Percentiles rank a stretch among this genome's conserved stretches.
Conservation (phyloP, 768 basidiomycete genomes). For the Strobilomyces confusus region DNA sequence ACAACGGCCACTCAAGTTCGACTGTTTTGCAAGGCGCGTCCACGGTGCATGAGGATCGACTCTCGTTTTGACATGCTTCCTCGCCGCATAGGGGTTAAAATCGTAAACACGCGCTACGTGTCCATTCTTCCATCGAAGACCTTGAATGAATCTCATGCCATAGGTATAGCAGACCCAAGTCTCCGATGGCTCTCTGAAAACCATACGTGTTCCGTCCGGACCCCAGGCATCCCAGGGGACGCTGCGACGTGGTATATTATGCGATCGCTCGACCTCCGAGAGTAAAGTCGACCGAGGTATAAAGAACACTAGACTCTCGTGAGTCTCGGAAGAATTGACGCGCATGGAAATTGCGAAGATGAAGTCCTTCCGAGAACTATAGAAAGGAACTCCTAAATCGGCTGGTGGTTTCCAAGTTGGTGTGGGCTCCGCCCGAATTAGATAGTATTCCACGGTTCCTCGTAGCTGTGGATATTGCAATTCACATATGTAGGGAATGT, state of each 20-base stretch:
- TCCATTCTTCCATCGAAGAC: constrained; percentile 19
- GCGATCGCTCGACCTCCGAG: constrained; percentile 18
- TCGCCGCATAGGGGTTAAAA: constrained; percentile 29
- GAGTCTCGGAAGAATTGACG: constrained; percentile 1
- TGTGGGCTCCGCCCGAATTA: constrained; percentile 33
- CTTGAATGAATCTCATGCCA: constrained; percentile 32
- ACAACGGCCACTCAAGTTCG: constrained; percentile 6
- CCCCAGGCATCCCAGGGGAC: constrained; percentile 34
- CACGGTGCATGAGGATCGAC: constrained; percentile 7
- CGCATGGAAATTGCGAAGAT: constrained; percentile 31
- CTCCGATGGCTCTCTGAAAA: constrained; percentile 25
- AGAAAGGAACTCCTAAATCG: constrained; percentile 17
- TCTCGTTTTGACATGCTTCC: constrained; percentile 10
- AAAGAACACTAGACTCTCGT: constrained; percentile 24
- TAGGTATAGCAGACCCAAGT: constrained; percentile 36
- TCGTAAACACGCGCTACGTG: constrained; percentile 28
- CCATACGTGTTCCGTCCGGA: constrained; percentile 27
- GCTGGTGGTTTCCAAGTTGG: constrained; percentile 24
- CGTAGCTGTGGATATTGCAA: constrained; percentile 24
- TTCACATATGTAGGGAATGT: constrained; percentile 23
- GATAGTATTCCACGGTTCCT: constrained; percentile 16
- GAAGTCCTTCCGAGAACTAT: constrained; percentile 24
- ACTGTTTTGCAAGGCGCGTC: constrained; percentile 16
- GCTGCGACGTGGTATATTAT: neutral
- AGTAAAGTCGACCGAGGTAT: constrained; percentile 31